Evolutionary conservation across 2,329 filamentous ascomycete species (phyloP).

Genomic region (Microdochium trichocladiopsis): DNA sequence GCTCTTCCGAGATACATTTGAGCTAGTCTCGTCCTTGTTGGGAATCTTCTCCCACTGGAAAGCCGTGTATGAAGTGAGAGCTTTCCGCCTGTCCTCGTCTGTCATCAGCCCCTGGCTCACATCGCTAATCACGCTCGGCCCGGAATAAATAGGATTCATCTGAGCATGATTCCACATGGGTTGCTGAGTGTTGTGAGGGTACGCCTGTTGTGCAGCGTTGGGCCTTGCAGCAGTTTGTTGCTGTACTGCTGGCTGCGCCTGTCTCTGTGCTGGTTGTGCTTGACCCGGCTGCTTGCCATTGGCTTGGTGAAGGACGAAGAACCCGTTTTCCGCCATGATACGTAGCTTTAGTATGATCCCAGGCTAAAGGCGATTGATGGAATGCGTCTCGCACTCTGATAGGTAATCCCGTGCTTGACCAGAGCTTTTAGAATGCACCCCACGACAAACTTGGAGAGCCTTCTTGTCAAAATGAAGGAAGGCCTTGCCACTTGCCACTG

Average conservation of each 20-base stretch:
- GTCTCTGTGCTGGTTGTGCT: background rate
- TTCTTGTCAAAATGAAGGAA: too few relatives aligned
- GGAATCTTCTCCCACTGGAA: background rate
- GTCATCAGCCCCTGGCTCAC: background rate
- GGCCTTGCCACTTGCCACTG: too few relatives aligned
- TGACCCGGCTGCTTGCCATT: background rate
- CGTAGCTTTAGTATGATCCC: background rate
- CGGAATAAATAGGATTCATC: background rate
- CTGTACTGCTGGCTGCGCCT: background rate
- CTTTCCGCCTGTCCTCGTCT: background rate
- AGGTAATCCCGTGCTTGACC: too few relatives aligned
- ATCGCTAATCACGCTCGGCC: background rate
- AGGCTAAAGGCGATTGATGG: background rate
- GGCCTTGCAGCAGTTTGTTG: background rate
- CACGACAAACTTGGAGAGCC: too few relatives aligned
- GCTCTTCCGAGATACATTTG: background rate
- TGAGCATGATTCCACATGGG: background rate
- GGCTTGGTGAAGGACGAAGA: background rate
- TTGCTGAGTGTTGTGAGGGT: background rate
- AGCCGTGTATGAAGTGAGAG: background rate
- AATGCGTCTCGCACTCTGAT: background rate
- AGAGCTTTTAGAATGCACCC: too few relatives aligned
- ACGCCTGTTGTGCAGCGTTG: background rate
- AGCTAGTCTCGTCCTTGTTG: background rate
- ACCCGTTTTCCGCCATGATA: background rate